Evolutionary conservation across 441 rosid genomes (phyloP), one percentile per base, ranked within the genome.

Genomic region (Corymbia calophylla): DNA sequence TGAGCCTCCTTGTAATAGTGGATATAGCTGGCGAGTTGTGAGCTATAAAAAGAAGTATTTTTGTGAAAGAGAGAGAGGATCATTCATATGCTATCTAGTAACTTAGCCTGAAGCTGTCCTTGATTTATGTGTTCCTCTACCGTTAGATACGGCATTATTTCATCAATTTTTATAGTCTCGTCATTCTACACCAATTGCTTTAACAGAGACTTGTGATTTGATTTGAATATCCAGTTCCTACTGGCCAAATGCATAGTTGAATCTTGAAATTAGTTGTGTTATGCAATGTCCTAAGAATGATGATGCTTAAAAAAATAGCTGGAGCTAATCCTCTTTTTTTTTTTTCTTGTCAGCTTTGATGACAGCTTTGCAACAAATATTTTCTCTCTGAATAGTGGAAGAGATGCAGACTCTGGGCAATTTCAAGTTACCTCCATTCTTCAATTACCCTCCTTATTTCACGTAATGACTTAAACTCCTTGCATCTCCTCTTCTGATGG

Each of bases 371-470:
- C 87, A 68, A 86, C 54, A 56, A n/a, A 81, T 89, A 89, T 82
- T 62, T 90, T 84, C 70, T 84, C 60, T 90, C 90, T 77, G 53
- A 14, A 58, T 89, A n/a, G 77, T 85, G 85, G 87, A 73, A 80
- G 88, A 93, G 92, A 97, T 97, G 99, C 99, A 96, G 96, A 95
- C 92, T 73, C 64, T 94, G 95, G 99, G 95, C 90, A 96, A 96
- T 91, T 97, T 94, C 93, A 98, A 96, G 95, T 94, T 97, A 88
- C 98, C 99, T 31, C 99, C 96, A 2, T 97, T 98, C 95, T 97
- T 96, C 96, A 97, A 92, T 91, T 98, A 98, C 92, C 99, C 99
- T 25, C 99, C 99, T 27, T 98, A 98, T 93, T 98, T 98, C 96
- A 98, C 99, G 99, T 97, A 95, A 39, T 82, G 47, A 84, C 88